Evolutionary conservation across 108 stramenopile genomes (phyloP), one percentile per base, ranked within the genome.

Genomic region (Epithemia pelagica): DNA sequence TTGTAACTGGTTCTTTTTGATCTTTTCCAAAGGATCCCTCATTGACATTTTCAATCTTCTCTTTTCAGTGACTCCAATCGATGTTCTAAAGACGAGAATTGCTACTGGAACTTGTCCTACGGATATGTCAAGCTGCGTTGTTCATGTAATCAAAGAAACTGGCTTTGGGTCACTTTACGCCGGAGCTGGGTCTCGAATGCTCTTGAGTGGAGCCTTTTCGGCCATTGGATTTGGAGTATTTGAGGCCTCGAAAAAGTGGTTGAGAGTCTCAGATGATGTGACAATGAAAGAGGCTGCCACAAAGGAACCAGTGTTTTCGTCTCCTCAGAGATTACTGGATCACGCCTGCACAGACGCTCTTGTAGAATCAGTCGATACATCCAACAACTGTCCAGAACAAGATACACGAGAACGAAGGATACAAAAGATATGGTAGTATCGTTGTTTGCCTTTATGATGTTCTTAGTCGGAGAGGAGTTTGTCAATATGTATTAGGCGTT

Each of bases 51-150:
- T n/a, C n/a, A n/a, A n/a, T n/a, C n/a, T n/a, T n/a, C 37, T 15
- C 15, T 46, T 10, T 46, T 5, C 37, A 46, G 37, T 86, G 37
- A 89, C 88, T 27, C 88, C 88, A 5, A 66, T 89, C 26, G 88
- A 89, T 69, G 85, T 89, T 8, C 28, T 89, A 15, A 89, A 86
- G 54, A 90, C 88, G 0, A 63, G 79, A 59, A 61, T 87, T 74
- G 64, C 61, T 0, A 77, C 76, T 26, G 80, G 80, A 60, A 71
- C 54, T 18, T 74, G 73, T 59, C 73, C 74, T 8, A 58, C 58
- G 15, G 67, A 64, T 53, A 66, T 80, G 22, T 21, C 22, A 0
- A 61, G 64, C 7, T 75, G 79, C 57, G 52, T 73, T 31, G 37
- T 52, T 1, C 67, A 67, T 25, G 70, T 81, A 2, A 30, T 77